Evolutionary conservation across 1,284 basidiomycete species (phyloP).

Genomic region (Phellopilus nigrolimitatus): DNA sequence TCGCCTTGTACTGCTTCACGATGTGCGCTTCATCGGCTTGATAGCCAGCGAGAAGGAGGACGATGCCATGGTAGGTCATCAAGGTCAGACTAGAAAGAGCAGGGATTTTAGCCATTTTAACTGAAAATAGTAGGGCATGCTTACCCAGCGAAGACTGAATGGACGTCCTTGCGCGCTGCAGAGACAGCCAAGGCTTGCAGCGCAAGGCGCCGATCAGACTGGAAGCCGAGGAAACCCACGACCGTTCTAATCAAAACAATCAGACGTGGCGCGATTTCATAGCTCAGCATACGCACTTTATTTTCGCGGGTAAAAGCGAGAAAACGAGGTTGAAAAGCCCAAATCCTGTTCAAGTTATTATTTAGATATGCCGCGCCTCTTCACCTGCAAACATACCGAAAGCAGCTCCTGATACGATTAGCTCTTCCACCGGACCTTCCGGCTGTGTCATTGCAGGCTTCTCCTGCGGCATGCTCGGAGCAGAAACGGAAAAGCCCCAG

Average conservation of each 20-base stretch:
- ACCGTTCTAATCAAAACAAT: slow-evolving; percentile 41
- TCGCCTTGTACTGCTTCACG: slow-evolving; percentile 53
- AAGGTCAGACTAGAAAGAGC: slow-evolving; percentile 50
- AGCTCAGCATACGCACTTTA: slow-evolving; percentile 43
- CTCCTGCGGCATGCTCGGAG: slow-evolving; percentile 23
- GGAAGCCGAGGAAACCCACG: slow-evolving; percentile 71
- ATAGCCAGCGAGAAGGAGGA: slow-evolving; percentile 65
- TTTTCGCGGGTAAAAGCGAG: slow-evolving; percentile 63
- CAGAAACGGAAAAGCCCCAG: slow-evolving; percentile 27
- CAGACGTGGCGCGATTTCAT: not conserved
- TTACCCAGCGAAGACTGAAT: slow-evolving; percentile 69
- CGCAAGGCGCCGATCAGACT: slow-evolving; percentile 62
- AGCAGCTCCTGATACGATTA: slow-evolving; percentile 67
- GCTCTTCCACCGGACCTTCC: slow-evolving; percentile 61
- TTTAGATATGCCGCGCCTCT: not conserved
- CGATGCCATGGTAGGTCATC: slow-evolving; percentile 73
- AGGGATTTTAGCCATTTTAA: not conserved
- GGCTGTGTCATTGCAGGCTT: slow-evolving; percentile 26
- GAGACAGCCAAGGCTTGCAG: slow-evolving; percentile 63
- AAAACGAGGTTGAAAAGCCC: slow-evolving; percentile 77
- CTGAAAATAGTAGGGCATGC: slow-evolving; percentile 23
- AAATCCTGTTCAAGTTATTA: slow-evolving; percentile 36
- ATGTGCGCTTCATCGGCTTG: slow-evolving; percentile 67
- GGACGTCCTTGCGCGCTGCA: slow-evolving; percentile 60
- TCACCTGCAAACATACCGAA: slow-evolving; percentile 45